Conservation (phyloP, 2,329 filamentous ascomycete genomes). For the Penicillium concentricum region DNA sequence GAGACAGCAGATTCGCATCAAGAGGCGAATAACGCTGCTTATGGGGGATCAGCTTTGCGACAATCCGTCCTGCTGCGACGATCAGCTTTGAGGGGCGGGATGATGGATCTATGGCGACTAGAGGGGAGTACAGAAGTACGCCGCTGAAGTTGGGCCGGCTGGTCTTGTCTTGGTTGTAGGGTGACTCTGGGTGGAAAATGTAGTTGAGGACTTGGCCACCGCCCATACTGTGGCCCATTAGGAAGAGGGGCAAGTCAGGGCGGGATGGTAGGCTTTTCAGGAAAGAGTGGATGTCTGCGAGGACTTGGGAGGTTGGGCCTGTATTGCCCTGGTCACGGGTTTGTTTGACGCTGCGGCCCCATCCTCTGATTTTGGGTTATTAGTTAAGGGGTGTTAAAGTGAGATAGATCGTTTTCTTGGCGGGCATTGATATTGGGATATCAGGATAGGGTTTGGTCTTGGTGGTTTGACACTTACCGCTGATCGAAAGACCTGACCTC, state of each 20-base stretch:
- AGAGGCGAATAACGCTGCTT: slow-evolving; percentile 67
- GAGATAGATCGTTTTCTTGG: neutral
- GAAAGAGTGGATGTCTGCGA: slow-evolving; percentile 77
- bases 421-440: neutral
- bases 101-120: slow-evolving; percentile 68
- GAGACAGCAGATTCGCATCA: slow-evolving; percentile 62
- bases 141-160: slow-evolving; percentile 65
- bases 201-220: slow-evolving; percentile 73
- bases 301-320: slow-evolving; percentile 69
- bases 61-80: slow-evolving; percentile 65
- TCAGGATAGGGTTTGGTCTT: neutral
- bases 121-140: slow-evolving; percentile 74
- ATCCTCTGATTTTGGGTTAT: slow-evolving; percentile 54
- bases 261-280: slow-evolving; percentile 58
- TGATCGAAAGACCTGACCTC: slow-evolving; percentile 79
- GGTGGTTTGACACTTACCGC: slow-evolving; percentile 42
- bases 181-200: slow-evolving; percentile 36
- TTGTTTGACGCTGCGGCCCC: slow-evolving; percentile 70
- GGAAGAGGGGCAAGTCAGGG: slow-evolving; percentile 59
- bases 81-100: slow-evolving; percentile 64
- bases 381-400: neutral
- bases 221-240: slow-evolving; percentile 91
- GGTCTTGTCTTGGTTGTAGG: slow-evolving; percentile 41
- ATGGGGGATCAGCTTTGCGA: slow-evolving; percentile 64
- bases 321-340: slow-evolving; percentile 67